These are phyloP conservation scores for Coemansia sp. DNA, from an alignment of 192 early-diverging fungal species.

Conservation along the genomic window DNA sequence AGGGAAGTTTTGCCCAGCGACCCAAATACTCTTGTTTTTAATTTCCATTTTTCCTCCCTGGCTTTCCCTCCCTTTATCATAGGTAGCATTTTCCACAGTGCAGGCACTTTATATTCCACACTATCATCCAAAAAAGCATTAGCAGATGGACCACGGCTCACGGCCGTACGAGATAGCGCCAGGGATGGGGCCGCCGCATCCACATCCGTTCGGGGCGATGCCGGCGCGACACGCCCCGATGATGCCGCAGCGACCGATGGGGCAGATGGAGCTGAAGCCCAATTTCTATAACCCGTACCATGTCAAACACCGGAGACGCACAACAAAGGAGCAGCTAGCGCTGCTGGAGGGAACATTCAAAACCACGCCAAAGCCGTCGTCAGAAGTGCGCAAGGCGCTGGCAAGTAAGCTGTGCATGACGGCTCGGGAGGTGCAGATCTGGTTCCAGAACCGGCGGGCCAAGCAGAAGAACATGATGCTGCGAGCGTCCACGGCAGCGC, in stretches of 20 bases:
- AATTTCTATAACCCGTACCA: conserved; percentile 76
- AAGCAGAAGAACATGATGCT: conserved; percentile 63
- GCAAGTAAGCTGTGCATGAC: conserved; percentile 66
- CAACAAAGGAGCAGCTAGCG: conserved; percentile 68
- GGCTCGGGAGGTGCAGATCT: conserved; percentile 73
- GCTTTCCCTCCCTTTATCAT: no score
- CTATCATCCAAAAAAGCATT: neutral
- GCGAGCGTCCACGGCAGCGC: conserved; percentile 21
- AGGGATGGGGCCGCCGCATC: conserved; percentile 13
- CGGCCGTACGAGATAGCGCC: conserved; percentile 21
- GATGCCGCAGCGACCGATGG: conserved; percentile 7
- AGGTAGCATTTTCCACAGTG: neutral
- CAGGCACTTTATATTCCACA: conserved; percentile 2
- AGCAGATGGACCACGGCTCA: conserved; percentile 15
- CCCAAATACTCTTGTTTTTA: no score
- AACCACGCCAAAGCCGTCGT: conserved; percentile 70
- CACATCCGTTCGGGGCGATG: neutral
- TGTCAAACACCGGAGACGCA: conserved; percentile 72
- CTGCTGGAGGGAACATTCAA: conserved; percentile 67
- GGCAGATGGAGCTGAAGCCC: conserved; percentile 57
- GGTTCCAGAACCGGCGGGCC: conserved; percentile 83
- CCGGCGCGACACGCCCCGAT: neutral
- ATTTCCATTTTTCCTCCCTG: no score
- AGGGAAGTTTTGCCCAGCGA: no score
- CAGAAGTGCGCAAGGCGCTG: conserved; percentile 58